These are phyloP conservation scores for Cinnamomum micranthum DNA, from an alignment of 164 flowering plant species.

Conservation along the genomic window DNA sequence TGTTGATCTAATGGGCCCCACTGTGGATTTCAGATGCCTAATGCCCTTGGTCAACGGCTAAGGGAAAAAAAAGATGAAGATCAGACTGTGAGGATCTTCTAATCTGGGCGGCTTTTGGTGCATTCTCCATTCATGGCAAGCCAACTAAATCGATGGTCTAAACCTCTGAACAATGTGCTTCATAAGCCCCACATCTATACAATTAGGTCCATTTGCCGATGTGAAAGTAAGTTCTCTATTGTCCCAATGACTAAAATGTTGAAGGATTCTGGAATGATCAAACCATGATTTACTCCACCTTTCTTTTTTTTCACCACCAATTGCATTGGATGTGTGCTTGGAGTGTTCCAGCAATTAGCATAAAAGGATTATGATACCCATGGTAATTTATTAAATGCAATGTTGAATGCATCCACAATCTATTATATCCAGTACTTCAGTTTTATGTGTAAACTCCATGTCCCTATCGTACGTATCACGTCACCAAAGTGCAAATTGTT, in stretches of 20 bases:
- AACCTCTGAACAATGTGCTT: neutral
- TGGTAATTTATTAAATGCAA: too few relatives aligned
- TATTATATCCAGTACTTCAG: too few relatives aligned
- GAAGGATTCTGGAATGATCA: neutral
- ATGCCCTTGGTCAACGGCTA: neutral
- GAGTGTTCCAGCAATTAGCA: neutral
- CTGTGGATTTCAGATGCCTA: neutral
- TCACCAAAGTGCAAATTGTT: too few relatives aligned
- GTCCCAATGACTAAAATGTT: neutral
- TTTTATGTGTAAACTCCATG: too few relatives aligned
- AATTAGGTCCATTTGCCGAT: too few relatives aligned
- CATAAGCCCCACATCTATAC: too few relatives aligned
- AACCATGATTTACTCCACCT: neutral
- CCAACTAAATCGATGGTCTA: neutral
- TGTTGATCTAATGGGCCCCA: neutral
- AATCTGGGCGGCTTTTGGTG: neutral
- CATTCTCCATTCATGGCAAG: neutral
- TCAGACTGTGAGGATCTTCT: neutral
- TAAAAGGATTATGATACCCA: too few relatives aligned
- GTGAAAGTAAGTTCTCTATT: too few relatives aligned
- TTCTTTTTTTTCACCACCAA: neutral
- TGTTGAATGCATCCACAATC: too few relatives aligned
- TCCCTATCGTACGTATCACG: too few relatives aligned
- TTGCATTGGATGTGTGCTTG: neutral
- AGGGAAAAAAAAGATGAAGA: neutral